Evolutionary conservation across 768 basidiomycete species (phyloP).

Genomic region (Leccinellum luteum): DNA sequence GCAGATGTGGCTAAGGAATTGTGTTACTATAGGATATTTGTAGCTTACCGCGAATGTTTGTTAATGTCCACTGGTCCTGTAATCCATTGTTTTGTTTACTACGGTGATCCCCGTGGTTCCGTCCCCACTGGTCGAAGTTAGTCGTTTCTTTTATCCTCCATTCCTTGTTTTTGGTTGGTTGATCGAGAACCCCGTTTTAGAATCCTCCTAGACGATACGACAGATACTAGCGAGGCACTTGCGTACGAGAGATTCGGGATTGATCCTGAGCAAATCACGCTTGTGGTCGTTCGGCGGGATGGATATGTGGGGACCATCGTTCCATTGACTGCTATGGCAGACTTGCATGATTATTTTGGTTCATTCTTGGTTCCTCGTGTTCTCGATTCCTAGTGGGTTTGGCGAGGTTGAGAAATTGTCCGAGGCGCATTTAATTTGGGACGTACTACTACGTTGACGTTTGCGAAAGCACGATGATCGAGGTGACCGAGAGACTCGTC

Average conservation of each 20-base stretch:
- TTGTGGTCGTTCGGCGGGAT: conserved; percentile 41
- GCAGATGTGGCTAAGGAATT: too few relatives aligned
- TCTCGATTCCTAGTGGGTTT: neutral
- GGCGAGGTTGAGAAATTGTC: neutral
- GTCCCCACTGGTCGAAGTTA: conserved; percentile 45
- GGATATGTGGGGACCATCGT: conserved; percentile 39
- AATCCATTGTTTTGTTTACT: too few relatives aligned
- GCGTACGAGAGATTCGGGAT: conserved; percentile 37
- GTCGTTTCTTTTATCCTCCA: conserved; percentile 10
- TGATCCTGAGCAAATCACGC: conserved; percentile 23
- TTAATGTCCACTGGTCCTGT: too few relatives aligned
- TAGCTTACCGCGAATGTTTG: too few relatives aligned
- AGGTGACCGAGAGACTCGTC: too few relatives aligned
- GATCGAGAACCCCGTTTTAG: conserved; percentile 16
- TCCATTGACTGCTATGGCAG: conserved; percentile 22
- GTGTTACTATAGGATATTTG: too few relatives aligned
- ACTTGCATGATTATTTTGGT: conserved; percentile 49
- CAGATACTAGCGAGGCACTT: conserved; percentile 23
- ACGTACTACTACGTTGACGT: too few relatives aligned
- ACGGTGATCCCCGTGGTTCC: too few relatives aligned
- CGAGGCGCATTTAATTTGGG: too few relatives aligned
- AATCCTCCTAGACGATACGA: conserved; percentile 36
- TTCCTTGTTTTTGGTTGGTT: neutral
- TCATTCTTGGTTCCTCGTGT: conserved; percentile 38
- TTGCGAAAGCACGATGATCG: too few relatives aligned